Conservation (phyloP, 768 basidiomycete genomes). For the Imleria badia region DNA sequence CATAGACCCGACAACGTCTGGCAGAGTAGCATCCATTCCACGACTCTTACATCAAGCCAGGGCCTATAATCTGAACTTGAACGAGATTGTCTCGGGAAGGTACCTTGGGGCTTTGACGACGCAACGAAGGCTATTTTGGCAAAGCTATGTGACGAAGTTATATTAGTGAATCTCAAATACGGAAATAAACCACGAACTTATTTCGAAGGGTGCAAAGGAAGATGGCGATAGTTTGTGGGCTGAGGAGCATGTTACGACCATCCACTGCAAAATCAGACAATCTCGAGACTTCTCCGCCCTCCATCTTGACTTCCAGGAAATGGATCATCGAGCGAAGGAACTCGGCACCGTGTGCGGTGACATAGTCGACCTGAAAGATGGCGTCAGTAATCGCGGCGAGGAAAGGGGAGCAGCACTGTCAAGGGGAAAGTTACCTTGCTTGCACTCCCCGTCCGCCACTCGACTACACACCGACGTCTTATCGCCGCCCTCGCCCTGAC, state of each 20-base stretch:
- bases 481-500: too few species aligned
- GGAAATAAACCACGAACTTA: slow-evolving; percentile 50
- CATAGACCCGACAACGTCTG: slow-evolving; percentile 82
- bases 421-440: too few species aligned
- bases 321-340: slow-evolving; percentile 86
- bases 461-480: too few species aligned
- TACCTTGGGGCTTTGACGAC: slow-evolving; percentile 92
- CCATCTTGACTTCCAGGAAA: slow-evolving; percentile 92
- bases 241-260: slow-evolving; percentile 82
- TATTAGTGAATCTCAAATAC: slow-evolving; percentile 3
- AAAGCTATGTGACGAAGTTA: slow-evolving; percentile 45
- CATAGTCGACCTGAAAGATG: too few species aligned
- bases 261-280: slow-evolving; percentile 78
- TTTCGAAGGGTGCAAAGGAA: slow-evolving; percentile 88
- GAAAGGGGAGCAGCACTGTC: too few species aligned
- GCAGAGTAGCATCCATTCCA: slow-evolving; percentile 91
- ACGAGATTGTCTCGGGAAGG: slow-evolving; percentile 87
- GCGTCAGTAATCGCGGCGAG: too few species aligned
- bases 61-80: slow-evolving; percentile 94
- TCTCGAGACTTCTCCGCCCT: slow-evolving; percentile 76
- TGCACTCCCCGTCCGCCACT: too few species aligned
- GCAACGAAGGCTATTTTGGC: slow-evolving; percentile 88
- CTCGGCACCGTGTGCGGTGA: slow-evolving; percentile 75
- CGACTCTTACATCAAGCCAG: slow-evolving; percentile 84
- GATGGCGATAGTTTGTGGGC: slow-evolving; percentile 85